phyloP scores from a whole-genome alignment of 768 basidiomycete genomes.

The Xerocomellus dryophilus region DNA sequence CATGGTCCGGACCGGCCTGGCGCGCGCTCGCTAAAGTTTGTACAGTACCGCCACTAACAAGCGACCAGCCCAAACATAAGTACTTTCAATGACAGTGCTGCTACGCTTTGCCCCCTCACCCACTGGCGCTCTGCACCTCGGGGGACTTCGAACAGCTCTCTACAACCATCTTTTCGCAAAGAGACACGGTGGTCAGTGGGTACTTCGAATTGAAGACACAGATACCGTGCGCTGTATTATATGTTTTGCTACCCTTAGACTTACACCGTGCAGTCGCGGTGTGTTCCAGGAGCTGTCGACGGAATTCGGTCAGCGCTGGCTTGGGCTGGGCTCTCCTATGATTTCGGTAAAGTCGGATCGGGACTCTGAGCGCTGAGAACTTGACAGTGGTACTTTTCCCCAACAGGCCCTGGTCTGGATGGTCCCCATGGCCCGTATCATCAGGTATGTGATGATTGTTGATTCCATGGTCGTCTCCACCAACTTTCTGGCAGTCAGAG shows the following conservation, averaged over 20 bases:
- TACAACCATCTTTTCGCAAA: conserved; percentile 87
- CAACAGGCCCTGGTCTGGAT: conserved; percentile 68
- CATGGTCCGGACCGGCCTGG: too few relatives aligned
- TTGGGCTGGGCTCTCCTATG: conserved; percentile 92
- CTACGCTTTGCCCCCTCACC: conserved; percentile 97
- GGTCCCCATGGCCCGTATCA: conserved; percentile 84
- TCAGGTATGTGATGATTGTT: conserved; percentile 49
- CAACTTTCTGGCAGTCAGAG: conserved; percentile 63
- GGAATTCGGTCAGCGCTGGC: conserved; percentile 69
- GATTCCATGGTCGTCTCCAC: neutral
- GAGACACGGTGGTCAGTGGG: conserved; percentile 83
- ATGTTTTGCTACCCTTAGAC: neutral
- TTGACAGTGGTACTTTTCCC: conserved; percentile 4
- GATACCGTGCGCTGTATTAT: conserved; percentile 65
- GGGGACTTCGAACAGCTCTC: conserved; percentile 89
- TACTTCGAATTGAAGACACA: conserved; percentile 92
- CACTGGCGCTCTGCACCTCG: conserved; percentile 90
- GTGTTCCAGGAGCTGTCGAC: conserved; percentile 82
- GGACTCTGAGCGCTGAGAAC: neutral
- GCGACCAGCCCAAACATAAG: too few relatives aligned
- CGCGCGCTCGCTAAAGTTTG: neutral
- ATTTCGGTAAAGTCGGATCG: conserved; percentile 62
- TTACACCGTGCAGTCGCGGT: conserved; percentile 54
- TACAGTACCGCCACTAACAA: too few relatives aligned
- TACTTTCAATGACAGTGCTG: conserved; percentile 59